phyloP scores from a whole-genome alignment of 495 filamentous ascomycete species.

The Penicillium riverlandense region DNA sequence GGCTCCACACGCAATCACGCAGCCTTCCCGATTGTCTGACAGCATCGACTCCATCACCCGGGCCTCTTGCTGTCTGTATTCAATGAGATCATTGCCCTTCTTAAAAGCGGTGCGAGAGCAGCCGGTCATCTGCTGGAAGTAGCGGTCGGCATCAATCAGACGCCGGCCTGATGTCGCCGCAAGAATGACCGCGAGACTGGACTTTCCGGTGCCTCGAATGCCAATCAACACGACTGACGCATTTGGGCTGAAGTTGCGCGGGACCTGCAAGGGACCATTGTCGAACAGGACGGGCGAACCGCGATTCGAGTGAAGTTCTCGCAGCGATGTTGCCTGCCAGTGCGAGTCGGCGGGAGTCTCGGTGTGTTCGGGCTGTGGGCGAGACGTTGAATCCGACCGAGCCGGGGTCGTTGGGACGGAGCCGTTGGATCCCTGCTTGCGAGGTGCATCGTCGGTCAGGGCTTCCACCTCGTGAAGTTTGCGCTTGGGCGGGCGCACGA shows the following conservation, averaged over 20 bases:
- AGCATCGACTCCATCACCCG: conserved; percentile 59
- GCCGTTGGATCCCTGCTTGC: conserved; percentile 7
- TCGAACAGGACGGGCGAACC: conserved; percentile 29
- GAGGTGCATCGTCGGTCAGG: conserved; percentile 14
- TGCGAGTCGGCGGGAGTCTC: conserved; percentile 17
- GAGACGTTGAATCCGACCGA: conserved; percentile 5
- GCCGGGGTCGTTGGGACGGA: background rate
- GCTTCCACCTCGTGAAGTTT: conserved; percentile 24
- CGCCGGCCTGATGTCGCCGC: conserved; percentile 62
- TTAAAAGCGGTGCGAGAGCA: conserved; percentile 54
- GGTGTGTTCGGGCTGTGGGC: conserved; percentile 14
- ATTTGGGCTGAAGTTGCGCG: conserved; percentile 45
- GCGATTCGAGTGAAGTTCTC: conserved; percentile 24
- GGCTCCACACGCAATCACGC: conserved; percentile 63
- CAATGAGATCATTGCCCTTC: conserved; percentile 49
- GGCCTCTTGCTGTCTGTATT: conserved; percentile 55
- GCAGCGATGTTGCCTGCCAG: conserved; percentile 12
- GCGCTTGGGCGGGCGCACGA: conserved; percentile 32
- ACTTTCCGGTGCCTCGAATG: conserved; percentile 68
- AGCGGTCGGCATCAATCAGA: conserved; percentile 64
- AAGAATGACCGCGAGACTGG: conserved; percentile 70
- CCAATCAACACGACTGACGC: conserved; percentile 71
- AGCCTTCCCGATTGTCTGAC: conserved; percentile 50
- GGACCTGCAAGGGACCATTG: conserved; percentile 15
- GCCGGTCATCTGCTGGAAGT: conserved; percentile 61